Percentiles rank a stretch among this genome's conserved stretches.
These are phyloP conservation scores for Cephalotrichum gorgonifer DNA, from an alignment of 2,329 filamentous ascomycete genomes.

Conservation along the genomic window DNA sequence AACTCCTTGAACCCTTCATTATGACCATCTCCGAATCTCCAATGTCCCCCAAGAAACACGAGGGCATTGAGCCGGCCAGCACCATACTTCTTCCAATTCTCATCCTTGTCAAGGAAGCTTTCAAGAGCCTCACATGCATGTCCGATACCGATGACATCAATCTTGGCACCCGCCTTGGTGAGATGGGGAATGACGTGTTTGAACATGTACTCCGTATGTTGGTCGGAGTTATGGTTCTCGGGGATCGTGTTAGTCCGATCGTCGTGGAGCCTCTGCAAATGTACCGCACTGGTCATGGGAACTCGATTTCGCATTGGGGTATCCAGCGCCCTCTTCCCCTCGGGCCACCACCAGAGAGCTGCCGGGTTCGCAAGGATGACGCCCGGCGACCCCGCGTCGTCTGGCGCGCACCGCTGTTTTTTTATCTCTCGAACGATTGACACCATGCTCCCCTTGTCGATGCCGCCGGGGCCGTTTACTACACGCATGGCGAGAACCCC, in stretches of 20 bases:
- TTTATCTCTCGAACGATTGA: slow-evolving; percentile 44
- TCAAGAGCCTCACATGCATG: slow-evolving; percentile 51
- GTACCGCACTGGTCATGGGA: slow-evolving; percentile 53
- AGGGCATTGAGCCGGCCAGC: slow-evolving; percentile 33
- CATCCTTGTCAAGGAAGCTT: slow-evolving; percentile 44
- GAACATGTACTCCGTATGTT: slow-evolving; percentile 62
- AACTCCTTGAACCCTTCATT: slow-evolving; percentile 37
- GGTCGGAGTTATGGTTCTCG: slow-evolving; percentile 41
- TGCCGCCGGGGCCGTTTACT: slow-evolving; percentile 50
- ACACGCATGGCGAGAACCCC: slow-evolving; percentile 65
- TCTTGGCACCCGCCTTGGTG: slow-evolving; percentile 34
- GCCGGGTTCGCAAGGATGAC: slow-evolving; percentile 71
- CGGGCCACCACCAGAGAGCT: slow-evolving; percentile 66
- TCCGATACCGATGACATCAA: slow-evolving; percentile 65
- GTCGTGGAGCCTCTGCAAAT: slow-evolving; percentile 41
- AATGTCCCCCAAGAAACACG: slow-evolving; percentile 37
- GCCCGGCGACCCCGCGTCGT: slow-evolving; percentile 33
- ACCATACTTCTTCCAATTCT: slow-evolving; percentile 37
- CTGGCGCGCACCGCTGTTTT: slow-evolving; percentile 20
- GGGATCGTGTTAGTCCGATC: slow-evolving; percentile 49
- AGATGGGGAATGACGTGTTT: slow-evolving; percentile 45
- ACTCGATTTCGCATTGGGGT: slow-evolving; percentile 43
- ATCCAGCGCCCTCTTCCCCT: slow-evolving; percentile 49
- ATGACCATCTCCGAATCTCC: slow-evolving; percentile 24
- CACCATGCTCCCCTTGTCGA: slow-evolving; percentile 61